phyloP scores from a whole-genome alignment of 140 eudicot species.

The Anethum foeniculum region DNA sequence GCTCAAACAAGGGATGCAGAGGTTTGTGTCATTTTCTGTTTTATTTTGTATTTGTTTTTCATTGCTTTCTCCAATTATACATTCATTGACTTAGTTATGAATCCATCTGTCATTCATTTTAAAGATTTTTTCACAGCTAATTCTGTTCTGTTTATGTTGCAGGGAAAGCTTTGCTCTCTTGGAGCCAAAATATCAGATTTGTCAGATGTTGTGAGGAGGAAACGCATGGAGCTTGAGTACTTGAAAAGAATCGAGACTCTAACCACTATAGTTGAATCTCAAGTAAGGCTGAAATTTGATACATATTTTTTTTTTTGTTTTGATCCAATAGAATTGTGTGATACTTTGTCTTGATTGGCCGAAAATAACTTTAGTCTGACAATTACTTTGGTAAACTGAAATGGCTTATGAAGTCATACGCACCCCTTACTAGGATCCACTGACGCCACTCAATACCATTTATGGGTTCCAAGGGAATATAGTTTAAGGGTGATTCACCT shows the following conservation, averaged over 20 bases:
- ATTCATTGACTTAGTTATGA: neutral
- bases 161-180: slow-evolving; percentile 55
- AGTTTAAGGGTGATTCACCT: neutral
- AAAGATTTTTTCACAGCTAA: neutral
- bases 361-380: neutral
- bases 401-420: neutral
- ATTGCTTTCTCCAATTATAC: neutral
- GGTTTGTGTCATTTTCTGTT: slow-evolving; percentile 37
- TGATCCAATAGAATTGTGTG: neutral
- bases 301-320: neutral
- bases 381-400: neutral
- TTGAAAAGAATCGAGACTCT: slow-evolving; percentile 33
- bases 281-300: slow-evolving; percentile 38
- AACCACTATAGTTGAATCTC: slow-evolving; percentile 55
- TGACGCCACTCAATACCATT: neutral
- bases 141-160: slow-evolving; percentile 3
- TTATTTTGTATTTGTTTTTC: neutral
- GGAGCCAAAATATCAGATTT: slow-evolving; percentile 46
- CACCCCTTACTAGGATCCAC: neutral
- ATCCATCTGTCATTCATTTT: neutral
- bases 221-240: slow-evolving; percentile 41
- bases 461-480: neutral
- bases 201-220: slow-evolving; percentile 46
- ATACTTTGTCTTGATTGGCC: neutral
- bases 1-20: slow-evolving; percentile 52